Percentiles rank a stretch among this genome's conserved stretches.
These are phyloP conservation scores for Linaria vulgaris DNA, from an alignment of 257 asterid species.

Conservation along the genomic window DNA sequence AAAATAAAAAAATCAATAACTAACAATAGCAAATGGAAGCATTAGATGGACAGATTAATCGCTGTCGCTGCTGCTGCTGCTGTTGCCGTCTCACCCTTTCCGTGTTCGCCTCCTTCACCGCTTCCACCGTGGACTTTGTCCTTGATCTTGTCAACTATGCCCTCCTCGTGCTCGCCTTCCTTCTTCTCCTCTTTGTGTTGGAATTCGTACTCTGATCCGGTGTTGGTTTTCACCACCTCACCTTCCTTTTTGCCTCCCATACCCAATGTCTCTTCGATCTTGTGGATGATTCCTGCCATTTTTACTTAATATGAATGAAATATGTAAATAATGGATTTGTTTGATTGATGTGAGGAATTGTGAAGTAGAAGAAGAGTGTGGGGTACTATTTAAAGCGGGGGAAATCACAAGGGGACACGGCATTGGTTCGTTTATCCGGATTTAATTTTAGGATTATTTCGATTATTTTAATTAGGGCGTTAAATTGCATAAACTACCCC, in stretches of 20 bases:
- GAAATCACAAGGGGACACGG: neutral
- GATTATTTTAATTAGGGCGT: too few species aligned
- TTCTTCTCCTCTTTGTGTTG: slow-evolving; percentile 31
- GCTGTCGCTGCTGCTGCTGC: slow-evolving; percentile 56
- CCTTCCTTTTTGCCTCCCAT: slow-evolving; percentile 63
- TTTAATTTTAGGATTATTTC: too few species aligned
- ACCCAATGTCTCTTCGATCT: slow-evolving; percentile 63
- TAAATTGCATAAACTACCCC: too few species aligned
- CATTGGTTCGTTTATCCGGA: neutral
- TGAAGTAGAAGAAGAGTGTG: too few species aligned
- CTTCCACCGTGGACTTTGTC: slow-evolving; percentile 46
- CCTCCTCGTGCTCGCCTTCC: slow-evolving; percentile 35
- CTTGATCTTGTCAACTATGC: slow-evolving; percentile 38
- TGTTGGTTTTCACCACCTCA: slow-evolving; percentile 24
- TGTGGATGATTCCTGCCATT: slow-evolving; percentile 76
- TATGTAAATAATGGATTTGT: too few species aligned
- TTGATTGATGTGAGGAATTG: neutral
- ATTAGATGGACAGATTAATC: slow-evolving; percentile 24
- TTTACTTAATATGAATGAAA: neutral
- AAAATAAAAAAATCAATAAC: neutral
- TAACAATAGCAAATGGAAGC: neutral
- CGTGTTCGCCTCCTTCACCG: slow-evolving; percentile 19
- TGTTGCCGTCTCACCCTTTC: slow-evolving; percentile 24
- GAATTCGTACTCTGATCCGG: slow-evolving; percentile 19
- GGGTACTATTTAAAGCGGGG: slow-evolving; percentile 30